Evolutionary conservation across 352 stramenopile species (phyloP).

Genomic region (Sclerospora graminicola): DNA sequence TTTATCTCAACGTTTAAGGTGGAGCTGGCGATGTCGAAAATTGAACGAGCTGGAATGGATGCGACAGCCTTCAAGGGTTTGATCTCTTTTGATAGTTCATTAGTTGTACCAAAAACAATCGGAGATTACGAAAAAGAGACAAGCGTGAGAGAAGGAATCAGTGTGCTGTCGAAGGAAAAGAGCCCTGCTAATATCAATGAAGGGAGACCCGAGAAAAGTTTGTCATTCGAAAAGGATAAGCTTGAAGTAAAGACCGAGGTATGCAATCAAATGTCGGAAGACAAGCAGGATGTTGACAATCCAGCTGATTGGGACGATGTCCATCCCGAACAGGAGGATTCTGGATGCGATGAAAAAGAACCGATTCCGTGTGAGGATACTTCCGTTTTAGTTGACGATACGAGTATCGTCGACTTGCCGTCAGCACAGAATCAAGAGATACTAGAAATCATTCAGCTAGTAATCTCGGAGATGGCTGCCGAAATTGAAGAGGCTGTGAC

Average conservation of each 20-base stretch:
- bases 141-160: slow-evolving; percentile 1
- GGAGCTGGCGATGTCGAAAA: slow-evolving; percentile 62
- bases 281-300: slow-evolving; percentile 15
- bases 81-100: slow-evolving; percentile 12
- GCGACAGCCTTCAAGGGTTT: slow-evolving; percentile 30
- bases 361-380: slow-evolving; percentile 1
- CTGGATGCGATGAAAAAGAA: slow-evolving; percentile 9
- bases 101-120: slow-evolving; percentile 1
- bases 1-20: slow-evolving; percentile 16
- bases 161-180: slow-evolving; percentile 2
- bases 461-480: slow-evolving; percentile 8
- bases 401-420: not conserved
- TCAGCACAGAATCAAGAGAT: slow-evolving; percentile 9
- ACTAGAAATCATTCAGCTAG: slow-evolving; percentile 5
- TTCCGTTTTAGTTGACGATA: not conserved
- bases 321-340: slow-evolving; percentile 14
- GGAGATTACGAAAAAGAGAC: slow-evolving; percentile 7
- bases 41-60: slow-evolving; percentile 45
- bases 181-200: slow-evolving; percentile 4
- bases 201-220: slow-evolving; percentile 11
- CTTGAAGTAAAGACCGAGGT: slow-evolving; percentile 7
- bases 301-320: slow-evolving; percentile 15
- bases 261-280: slow-evolving; percentile 19
- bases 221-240: too few relatives aligned
- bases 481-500: slow-evolving; percentile 6